A percentile compares a stretch with the other conserved stretches of the same genome.
Evolutionary conservation across 2,329 filamentous ascomycete species (phyloP).

Genomic region (Aspergillus fructus): DNA sequence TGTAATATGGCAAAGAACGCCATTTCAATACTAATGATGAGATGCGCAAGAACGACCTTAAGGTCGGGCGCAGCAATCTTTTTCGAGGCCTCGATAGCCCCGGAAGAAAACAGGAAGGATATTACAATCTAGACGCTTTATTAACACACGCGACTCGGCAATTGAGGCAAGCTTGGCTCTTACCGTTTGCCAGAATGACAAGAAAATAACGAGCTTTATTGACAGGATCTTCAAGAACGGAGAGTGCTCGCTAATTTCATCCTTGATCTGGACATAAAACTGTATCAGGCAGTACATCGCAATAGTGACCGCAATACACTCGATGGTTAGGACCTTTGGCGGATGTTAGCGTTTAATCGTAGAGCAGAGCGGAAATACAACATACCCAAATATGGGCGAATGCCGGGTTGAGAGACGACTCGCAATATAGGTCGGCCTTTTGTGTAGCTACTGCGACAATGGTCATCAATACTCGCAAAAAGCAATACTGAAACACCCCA

Average conservation of each 20-base stretch:
- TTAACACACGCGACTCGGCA: background rate
- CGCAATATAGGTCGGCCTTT: constrained; percentile 70
- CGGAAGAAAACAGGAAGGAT: constrained; percentile 60
- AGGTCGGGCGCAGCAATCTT: constrained; percentile 71
- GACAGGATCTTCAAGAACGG: constrained; percentile 79
- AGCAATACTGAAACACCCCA: constrained; percentile 81
- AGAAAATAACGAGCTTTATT: constrained; percentile 88
- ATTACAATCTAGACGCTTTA: constrained; percentile 50
- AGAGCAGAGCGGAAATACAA: background rate
- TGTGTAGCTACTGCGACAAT: constrained; percentile 73
- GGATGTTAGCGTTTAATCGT: constrained; percentile 6
- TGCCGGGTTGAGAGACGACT: constrained; percentile 71
- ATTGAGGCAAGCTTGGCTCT: constrained; percentile 14
- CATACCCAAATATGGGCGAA: constrained; percentile 85
- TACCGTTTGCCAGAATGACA: constrained; percentile 80
- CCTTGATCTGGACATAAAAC: constrained; percentile 76
- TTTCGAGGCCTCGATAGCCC: constrained; percentile 62
- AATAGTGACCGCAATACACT: constrained; percentile 70
- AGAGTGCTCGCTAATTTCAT: constrained; percentile 65
- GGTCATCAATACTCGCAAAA: constrained; percentile 76
- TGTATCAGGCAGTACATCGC: constrained; percentile 90
- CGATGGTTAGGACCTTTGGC: constrained; percentile 62
- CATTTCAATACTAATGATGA: constrained; percentile 84
- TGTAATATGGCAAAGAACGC: constrained; percentile 75
- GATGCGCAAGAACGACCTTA: constrained; percentile 74